A percentile compares a stretch with the other conserved stretches of the same genome.
Evolutionary conservation across 108 stramenopile genomes (phyloP).

Genomic region (Pseudonitzschia multiseries): DNA sequence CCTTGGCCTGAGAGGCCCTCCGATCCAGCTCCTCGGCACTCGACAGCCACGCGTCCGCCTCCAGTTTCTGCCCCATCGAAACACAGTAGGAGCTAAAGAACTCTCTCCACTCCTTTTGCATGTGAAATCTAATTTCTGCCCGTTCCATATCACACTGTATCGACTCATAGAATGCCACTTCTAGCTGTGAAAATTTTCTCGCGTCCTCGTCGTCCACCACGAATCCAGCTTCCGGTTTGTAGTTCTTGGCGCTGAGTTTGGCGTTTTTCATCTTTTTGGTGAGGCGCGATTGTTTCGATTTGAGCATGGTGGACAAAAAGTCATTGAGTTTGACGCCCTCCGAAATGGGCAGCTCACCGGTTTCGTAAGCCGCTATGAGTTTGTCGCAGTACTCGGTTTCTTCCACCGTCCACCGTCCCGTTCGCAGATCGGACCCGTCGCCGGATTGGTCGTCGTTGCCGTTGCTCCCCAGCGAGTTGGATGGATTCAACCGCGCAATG

Average conservation of each 20-base stretch:
- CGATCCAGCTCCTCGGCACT: conserved; percentile 83
- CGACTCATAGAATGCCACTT: conserved; percentile 57
- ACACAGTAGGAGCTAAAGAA: conserved; percentile 64
- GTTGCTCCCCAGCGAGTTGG: conserved; percentile 18
- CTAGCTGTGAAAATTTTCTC: conserved; percentile 59
- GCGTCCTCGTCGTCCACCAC: conserved; percentile 47
- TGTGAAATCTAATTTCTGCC: conserved; percentile 82
- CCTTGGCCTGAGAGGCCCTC: conserved; percentile 67
- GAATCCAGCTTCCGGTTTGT: conserved; percentile 38
- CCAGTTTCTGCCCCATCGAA: conserved; percentile 56
- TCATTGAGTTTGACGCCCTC: conserved; percentile 87
- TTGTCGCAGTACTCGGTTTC: conserved; percentile 77
- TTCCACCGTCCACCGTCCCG: conserved; percentile 86
- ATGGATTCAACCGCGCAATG: conserved; percentile 53
- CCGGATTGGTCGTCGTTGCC: conserved; percentile 23
- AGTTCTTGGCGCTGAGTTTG: conserved; percentile 70
- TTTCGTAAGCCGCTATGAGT: conserved; percentile 65
- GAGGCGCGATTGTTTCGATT: conserved; percentile 86
- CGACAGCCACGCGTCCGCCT: conserved; percentile 67
- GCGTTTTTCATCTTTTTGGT: conserved; percentile 94
- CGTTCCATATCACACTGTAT: conserved; percentile 69
- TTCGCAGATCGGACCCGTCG: conserved; percentile 43
- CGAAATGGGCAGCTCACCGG: conserved; percentile 62
- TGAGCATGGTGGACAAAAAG: conserved; percentile 79
- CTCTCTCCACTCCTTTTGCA: conserved; percentile 88